Evolutionary conservation across 2,329 filamentous ascomycete genomes (phyloP).

Genomic region (Apiospora aurea): DNA sequence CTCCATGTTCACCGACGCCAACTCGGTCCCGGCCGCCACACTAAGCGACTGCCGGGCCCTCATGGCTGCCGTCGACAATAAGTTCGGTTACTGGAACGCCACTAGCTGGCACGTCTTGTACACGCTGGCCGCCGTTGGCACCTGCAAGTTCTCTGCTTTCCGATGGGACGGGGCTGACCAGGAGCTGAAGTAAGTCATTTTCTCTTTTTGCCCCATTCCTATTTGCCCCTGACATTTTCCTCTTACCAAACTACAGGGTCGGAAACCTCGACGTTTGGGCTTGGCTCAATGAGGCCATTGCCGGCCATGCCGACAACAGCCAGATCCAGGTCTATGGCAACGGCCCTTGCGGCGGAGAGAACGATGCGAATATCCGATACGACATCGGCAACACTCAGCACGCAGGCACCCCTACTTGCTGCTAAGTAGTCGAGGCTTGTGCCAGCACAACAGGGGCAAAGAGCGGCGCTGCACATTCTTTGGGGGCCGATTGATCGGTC

Average conservation of each 20-base stretch:
- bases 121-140: not conserved
- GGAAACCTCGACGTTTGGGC: slow-evolving; percentile 23
- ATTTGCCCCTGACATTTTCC: not conserved
- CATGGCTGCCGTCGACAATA: not conserved
- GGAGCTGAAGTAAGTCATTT: slow-evolving; percentile 1
- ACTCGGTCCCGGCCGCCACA: not conserved
- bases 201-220: not conserved
- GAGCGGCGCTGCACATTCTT: too few relatives aligned
- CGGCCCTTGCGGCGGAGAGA: not conserved
- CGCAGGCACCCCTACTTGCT: not conserved
- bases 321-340: not conserved
- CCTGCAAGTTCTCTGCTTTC: slow-evolving; percentile 5
- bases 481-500: too few relatives aligned
- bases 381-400: not conserved
- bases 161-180: not conserved
- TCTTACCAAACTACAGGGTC: slow-evolving; percentile 3
- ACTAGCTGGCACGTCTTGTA: not conserved
- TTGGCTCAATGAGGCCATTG: not conserved
- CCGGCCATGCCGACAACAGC: not conserved
- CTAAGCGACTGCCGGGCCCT: not conserved
- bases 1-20: not conserved
- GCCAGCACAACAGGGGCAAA: not conserved
- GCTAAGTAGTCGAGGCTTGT: not conserved
- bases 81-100: not conserved
- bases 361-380: not conserved